Percentiles rank a stretch among this genome's conserved stretches.
phyloP scores from a whole-genome alignment of 2,329 filamentous ascomycete species.

The Leptographium galeiforme region DNA sequence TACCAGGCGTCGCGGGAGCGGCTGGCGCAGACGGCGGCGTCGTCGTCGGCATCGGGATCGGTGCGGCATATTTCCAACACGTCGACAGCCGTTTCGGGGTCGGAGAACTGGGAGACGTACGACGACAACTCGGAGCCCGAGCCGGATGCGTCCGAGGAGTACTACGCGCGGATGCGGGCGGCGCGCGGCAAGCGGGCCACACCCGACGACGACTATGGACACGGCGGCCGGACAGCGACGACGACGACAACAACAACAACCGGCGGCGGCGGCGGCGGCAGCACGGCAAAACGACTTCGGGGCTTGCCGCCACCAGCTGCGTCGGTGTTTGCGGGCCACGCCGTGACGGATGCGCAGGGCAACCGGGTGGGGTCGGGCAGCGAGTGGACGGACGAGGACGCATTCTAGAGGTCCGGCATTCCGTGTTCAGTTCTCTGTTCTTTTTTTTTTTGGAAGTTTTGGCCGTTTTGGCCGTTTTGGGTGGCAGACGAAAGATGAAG shows the following conservation, averaged over 20 bases:
- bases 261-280: neutral
- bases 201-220: constrained; percentile 23
- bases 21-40: constrained; percentile 21
- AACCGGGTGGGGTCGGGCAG: constrained; percentile 49
- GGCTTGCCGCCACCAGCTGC: constrained; percentile 36
- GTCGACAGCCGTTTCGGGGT: constrained; percentile 66
- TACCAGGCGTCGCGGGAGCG: neutral
- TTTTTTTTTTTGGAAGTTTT: neutral
- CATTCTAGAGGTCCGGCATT: constrained; percentile 23
- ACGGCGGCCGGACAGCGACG: constrained; percentile 17
- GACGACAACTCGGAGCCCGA: constrained; percentile 72
- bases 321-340: constrained; percentile 28
- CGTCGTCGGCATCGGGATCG: constrained; percentile 17
- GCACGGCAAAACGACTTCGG: constrained; percentile 37
- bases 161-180: constrained; percentile 65
- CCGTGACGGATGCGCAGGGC: constrained; percentile 43
- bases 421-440: neutral
- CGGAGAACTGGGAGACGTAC: constrained; percentile 97
- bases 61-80: constrained; percentile 60
- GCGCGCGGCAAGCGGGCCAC: constrained; percentile 52
- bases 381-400: constrained; percentile 56
- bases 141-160: constrained; percentile 61
- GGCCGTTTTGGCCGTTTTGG: neutral
- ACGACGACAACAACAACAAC: neutral
- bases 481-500: neutral